phyloP scores from a whole-genome alignment of 192 early-diverging fungal genomes.

The Thamnidium elegans region DNA sequence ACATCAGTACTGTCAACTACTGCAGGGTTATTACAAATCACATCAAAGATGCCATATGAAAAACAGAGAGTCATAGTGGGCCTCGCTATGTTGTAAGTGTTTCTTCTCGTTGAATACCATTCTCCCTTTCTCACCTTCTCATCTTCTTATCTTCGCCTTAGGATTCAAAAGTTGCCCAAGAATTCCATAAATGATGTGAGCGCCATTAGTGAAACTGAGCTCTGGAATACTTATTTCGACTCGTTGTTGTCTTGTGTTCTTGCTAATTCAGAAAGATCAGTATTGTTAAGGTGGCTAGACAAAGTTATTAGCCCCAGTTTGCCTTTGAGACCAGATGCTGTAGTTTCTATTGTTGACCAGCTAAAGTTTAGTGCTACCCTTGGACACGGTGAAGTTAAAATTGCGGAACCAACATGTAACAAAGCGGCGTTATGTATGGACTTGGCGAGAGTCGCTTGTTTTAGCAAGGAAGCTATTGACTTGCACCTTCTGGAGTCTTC shows the following conservation, averaged over 20 bases:
- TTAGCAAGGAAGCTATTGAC: slow-evolving; percentile 22
- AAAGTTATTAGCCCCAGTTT: slow-evolving; percentile 8
- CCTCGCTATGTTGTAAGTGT: slow-evolving; percentile 12
- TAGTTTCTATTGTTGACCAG: slow-evolving; percentile 19
- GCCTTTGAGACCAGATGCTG: slow-evolving; percentile 18
- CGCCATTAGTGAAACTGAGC: slow-evolving; percentile 21
- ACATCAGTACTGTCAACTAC: slow-evolving; percentile 10
- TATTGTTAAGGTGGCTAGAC: slow-evolving; percentile 19
- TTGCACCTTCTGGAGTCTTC: slow-evolving; percentile 19
- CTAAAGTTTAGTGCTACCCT: slow-evolving; percentile 13
- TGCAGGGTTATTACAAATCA: slow-evolving; percentile 6
- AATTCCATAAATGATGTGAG: slow-evolving; percentile 11
- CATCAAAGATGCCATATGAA: slow-evolving; percentile 11
- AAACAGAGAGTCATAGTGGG: slow-evolving; percentile 13
- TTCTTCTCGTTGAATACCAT: slow-evolving; percentile 5
- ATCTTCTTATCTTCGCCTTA: slow-evolving; percentile 13
- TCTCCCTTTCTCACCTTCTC: slow-evolving; percentile 10
- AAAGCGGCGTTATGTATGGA: slow-evolving; percentile 22
- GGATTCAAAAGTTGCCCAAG: slow-evolving; percentile 23
- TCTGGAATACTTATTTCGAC: slow-evolving; percentile 25
- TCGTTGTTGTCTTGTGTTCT: slow-evolving; percentile 11
- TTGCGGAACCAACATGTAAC: slow-evolving; percentile 14
- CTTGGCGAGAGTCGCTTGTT: slow-evolving; percentile 21
- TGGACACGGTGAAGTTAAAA: slow-evolving; percentile 10
- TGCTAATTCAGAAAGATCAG: slow-evolving; percentile 18